Evolutionary conservation across 345 rosid genomes (phyloP), one percentile per base, ranked within the genome.

Genomic region (Ceriops tagal): DNA sequence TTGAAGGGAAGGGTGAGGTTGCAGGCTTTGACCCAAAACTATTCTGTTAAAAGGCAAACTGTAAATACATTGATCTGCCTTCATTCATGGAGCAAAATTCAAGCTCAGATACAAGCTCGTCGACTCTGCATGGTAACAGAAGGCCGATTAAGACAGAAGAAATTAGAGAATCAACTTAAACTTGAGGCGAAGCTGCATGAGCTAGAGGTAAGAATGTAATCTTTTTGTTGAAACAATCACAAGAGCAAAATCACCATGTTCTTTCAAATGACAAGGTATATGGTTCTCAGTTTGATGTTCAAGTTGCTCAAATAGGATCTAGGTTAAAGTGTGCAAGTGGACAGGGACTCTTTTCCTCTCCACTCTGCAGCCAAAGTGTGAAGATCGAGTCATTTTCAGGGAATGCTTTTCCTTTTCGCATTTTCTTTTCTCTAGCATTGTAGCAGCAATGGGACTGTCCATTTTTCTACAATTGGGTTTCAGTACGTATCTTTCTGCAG

Each of bases 131-230:
- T 95, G 99, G 96, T 92, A 46, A 83, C 82, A 6, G 99, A 95
- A 82, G 76, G 91, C 58, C 83, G 79, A 53, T 80, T 83, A 34
- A 89, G 75, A 78, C 87, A 90, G 82, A 95, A 91, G 83, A 88
- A 88, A 66, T 75, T 89, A 76, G 96, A 92, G 84, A 89, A 87
- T 81, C 97, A 95, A 74, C 85, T 86, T 65, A 95, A 92, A 81
- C 96, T 95, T 24, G 96, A 95, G 87, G 96, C 96, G 27, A 87
- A 84, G 81, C 92, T 95, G 70, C 96, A 95, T 53, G 89, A 88
- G 64, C 64, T 95, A 46, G 97, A 89, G 89, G 98, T 89, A 60
- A 69, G 74, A 22, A 65, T 53, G 9, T 27, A n/a, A 31, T 43
- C 15, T 27, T 16, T 56, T 16, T 13, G 32, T 31, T 19, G 22